Evolutionary conservation across 768 basidiomycete genomes (phyloP), one percentile per base, ranked within the genome.

Genomic region (Amanita muscaria): DNA sequence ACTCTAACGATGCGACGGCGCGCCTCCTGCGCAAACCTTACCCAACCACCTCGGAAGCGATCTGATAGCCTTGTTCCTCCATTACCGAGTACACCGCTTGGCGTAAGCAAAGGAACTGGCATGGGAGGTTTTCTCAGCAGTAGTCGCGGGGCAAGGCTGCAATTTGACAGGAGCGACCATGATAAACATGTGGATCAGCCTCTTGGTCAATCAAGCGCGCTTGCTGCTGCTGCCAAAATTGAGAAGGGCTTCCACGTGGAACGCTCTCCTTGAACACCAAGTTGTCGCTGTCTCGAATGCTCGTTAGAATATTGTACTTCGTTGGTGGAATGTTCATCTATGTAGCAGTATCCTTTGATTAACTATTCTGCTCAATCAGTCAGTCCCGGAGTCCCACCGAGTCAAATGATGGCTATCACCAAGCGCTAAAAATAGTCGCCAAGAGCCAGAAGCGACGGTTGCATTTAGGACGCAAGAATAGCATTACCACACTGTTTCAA

Each of bases 221-320:
- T 58, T 19, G 49, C 50, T 40, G 53, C 55, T 18, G 57, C 57
- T 36, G 55, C 57, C 8, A 54, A 45, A 46, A 56, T 56, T 50
- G 55, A 58, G 46, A 44, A 46, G 36, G 33, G 45, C 27, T 35
- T 24, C 27, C 40, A 30, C 31, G 41, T 34, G 19, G 32, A 35
- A 46, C 22, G 25, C 30, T 49, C 25, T 39, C 36, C 44, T 29
- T 38, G 18, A 38, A 10, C n/a, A 19, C 18, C 21, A 33, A 43
- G 19, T 9, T 22, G 21, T 43, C 29, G 18, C 29, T 11, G 30
- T 15, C 25, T 31, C 31, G 25, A 18, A 34, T 23, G 9, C 14
- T 24, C 23, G 9, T 18, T 15, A 31, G 29, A 25, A 4, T 23
- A 42, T 42, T 32, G 11, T 21, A n/a, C n/a, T n/a, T 42, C 24